Conservation (phyloP, 352 stramenopile genomes). For the Globisporangium perplexum region DNA sequence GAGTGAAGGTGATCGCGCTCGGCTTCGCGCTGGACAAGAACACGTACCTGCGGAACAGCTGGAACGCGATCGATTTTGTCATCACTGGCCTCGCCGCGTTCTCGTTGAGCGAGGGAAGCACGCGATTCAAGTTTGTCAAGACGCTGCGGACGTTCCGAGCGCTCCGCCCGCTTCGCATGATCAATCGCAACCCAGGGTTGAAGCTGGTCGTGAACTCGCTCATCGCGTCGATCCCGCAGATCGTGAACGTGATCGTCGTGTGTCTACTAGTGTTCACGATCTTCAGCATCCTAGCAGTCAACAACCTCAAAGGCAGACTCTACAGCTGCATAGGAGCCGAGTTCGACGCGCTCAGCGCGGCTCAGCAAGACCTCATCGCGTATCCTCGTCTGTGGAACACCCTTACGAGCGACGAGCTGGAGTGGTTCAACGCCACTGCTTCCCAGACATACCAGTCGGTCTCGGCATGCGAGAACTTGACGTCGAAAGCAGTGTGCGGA, state of each 20-base stretch:
- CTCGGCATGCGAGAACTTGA: constrained; percentile 17
- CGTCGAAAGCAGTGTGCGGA: constrained; percentile 39
- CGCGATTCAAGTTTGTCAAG: constrained; percentile 61
- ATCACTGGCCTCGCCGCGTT: constrained; percentile 70
- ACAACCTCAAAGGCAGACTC: constrained; percentile 88
- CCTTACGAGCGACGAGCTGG: constrained; percentile 24
- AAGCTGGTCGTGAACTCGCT: constrained; percentile 77
- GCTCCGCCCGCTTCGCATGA: constrained; percentile 79
- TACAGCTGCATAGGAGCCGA: constrained; percentile 54
- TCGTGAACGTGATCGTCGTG: constrained; percentile 84
- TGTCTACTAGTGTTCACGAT: constrained; percentile 79
- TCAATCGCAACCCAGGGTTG: constrained; percentile 68
- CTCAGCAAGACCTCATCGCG: constrained; percentile 42
- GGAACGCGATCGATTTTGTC: constrained; percentile 90
- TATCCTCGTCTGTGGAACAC: constrained; percentile 38
- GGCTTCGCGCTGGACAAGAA: constrained; percentile 62
- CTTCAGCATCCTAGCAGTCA: constrained; percentile 88
- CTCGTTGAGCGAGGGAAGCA: constrained; percentile 69
- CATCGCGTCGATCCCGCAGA: constrained; percentile 67
- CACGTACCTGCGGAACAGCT: constrained; percentile 75
- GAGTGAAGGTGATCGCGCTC: constrained; percentile 83
- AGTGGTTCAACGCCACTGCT: constrained; percentile 28
- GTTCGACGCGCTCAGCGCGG: constrained; percentile 28
- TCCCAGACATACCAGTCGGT: constrained; percentile 11
- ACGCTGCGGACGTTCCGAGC: constrained; percentile 73